Conservation (phyloP, 1,284 basidiomycete species). For the Tausonia pullulans region DNA sequence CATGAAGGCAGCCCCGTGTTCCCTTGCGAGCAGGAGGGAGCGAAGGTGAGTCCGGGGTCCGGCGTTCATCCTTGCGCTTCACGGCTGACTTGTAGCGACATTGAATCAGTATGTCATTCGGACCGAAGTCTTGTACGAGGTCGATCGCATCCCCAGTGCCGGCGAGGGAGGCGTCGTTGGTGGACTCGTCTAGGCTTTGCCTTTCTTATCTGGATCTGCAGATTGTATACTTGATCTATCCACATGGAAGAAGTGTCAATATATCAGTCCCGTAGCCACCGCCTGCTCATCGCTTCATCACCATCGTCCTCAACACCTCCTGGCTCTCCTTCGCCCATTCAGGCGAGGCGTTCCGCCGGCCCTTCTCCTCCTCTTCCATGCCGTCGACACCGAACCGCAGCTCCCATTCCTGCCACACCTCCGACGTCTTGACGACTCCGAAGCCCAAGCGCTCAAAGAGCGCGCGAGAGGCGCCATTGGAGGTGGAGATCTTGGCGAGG, state of each 20-base stretch:
- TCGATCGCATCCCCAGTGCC: constrained; percentile 28
- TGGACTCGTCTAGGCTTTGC: not conserved
- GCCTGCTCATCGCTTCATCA: no score
- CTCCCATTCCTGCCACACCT: constrained; percentile 64
- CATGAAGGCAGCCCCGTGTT: constrained; percentile 36
- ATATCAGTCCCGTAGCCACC: no score
- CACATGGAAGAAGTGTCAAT: no score
- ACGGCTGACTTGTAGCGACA: no score
- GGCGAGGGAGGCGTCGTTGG: constrained; percentile 17
- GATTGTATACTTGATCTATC: no score
- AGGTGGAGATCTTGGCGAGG: constrained; percentile 46
- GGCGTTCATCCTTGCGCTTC: no score
- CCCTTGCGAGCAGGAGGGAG: constrained; percentile 25
- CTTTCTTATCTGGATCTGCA: no score
- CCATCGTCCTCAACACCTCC: no score
- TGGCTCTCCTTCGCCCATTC: no score
- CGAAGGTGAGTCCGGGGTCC: constrained; percentile 21
- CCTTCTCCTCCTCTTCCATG: not conserved
- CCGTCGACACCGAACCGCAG: constrained; percentile 39
- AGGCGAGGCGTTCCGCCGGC: not conserved
- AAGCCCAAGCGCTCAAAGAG: constrained; percentile 64
- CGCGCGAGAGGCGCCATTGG: constrained; percentile 45
- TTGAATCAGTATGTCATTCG: constrained; percentile 29
- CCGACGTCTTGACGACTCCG: constrained; percentile 48
- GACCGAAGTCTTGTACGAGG: constrained; percentile 36